A percentile compares a stretch with the other conserved stretches of the same genome.
Conservation (phyloP, 805 yeast species). For the Debaryomyces prosopidis region DNA sequence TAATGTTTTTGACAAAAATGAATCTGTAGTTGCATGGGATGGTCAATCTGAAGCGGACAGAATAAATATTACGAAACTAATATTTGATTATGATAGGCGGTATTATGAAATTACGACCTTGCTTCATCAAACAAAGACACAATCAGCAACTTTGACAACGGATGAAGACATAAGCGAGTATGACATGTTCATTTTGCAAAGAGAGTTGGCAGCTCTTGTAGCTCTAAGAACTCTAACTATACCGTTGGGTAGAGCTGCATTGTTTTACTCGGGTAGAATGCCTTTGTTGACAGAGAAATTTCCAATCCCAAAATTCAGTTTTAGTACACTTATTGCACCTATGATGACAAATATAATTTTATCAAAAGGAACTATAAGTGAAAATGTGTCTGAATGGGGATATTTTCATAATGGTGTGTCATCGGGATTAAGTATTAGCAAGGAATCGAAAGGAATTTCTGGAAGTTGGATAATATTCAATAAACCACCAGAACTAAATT, state of each 20-base stretch:
- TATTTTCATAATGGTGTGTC: conserved; percentile 91
- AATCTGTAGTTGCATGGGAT: conserved; percentile 62
- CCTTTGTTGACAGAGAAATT: conserved; percentile 87
- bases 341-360: conserved; percentile 61
- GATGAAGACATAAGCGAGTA: conserved; percentile 52
- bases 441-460: conserved; percentile 63
- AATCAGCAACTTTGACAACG: conserved; percentile 44
- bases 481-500: conserved; percentile 65
- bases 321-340: conserved; percentile 66
- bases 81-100: conserved; percentile 77
- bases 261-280: conserved; percentile 63
- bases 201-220: conserved; percentile 58
- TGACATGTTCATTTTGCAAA: conserved; percentile 54
- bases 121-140: conserved; percentile 69
- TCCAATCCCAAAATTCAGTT: conserved; percentile 73
- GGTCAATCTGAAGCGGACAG: conserved; percentile 70
- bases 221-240: conserved; percentile 73
- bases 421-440: conserved; percentile 76
- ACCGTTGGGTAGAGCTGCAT: conserved; percentile 77
- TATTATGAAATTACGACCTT: conserved; percentile 74
- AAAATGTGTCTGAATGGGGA: conserved; percentile 69
- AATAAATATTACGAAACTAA: conserved; percentile 63
- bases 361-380: conserved; percentile 54
- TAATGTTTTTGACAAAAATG: conserved; percentile 39
- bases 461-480: conserved; percentile 94